Conservation (phyloP, 306 rosid genomes). For the Sophora flavescens region DNA sequence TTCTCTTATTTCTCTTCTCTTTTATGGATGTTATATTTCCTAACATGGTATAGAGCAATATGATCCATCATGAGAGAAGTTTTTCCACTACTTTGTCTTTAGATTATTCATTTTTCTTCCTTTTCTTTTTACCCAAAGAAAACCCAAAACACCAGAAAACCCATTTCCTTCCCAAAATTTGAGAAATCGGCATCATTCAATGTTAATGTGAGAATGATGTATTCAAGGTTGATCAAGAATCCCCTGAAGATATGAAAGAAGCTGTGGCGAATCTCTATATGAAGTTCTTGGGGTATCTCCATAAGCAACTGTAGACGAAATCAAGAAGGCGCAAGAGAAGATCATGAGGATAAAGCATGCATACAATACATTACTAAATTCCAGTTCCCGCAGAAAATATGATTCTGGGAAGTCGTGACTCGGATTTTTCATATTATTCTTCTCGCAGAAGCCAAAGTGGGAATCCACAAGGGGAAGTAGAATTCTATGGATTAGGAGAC, state of each 20-base stretch:
- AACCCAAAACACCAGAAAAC: no score
- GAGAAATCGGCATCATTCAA: no score
- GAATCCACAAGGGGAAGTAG: conserved; percentile 69
- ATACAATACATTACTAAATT: conserved; percentile 80
- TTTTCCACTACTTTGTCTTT: no score
- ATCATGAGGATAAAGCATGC: conserved; percentile 96
- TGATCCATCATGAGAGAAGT: no score
- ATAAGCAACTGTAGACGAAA: conserved; percentile 71
- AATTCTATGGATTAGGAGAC: conserved; percentile 92
- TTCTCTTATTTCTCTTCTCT: no score
- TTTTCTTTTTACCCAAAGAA: no score
- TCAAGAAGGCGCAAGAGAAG: conserved; percentile 89
- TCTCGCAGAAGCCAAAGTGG: conserved; percentile 62
- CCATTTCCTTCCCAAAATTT: no score
- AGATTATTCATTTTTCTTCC: no score
- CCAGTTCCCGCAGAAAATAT: conserved; percentile 77
- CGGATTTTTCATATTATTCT: conserved; percentile 58
- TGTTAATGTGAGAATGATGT: neutral
- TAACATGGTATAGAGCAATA: no score
- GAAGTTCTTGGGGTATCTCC: conserved; percentile 84
- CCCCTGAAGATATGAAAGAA: conserved; percentile 40
- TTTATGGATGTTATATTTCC: no score
- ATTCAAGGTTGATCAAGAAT: neutral
- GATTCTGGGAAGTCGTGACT: conserved; percentile 65
- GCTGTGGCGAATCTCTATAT: conserved; percentile 77